phyloP scores from a whole-genome alignment of 1,139 yeast genomes.

The Saccharomyces hybrid region DNA sequence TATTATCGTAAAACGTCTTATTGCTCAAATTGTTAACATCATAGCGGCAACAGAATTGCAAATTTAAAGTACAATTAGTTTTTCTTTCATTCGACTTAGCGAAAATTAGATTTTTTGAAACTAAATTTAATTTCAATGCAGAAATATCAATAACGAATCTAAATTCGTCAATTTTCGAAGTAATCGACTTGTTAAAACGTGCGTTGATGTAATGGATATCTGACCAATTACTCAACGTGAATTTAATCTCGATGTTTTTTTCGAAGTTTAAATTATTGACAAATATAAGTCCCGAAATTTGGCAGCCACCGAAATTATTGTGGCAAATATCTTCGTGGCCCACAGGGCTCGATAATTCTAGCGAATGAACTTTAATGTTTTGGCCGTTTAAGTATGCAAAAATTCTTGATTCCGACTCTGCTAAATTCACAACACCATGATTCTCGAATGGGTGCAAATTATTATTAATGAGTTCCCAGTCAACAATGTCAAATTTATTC shows the following conservation, averaged over 20 bases:
- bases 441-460: constrained; percentile 10
- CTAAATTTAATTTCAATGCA: constrained; percentile 25
- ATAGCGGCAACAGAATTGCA: constrained; percentile 28
- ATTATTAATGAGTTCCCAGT: constrained; percentile 9
- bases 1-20: constrained; percentile 29
- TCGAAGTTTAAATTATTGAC: constrained; percentile 23
- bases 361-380: constrained; percentile 24
- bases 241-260: constrained; percentile 22
- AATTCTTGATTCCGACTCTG: constrained; percentile 11
- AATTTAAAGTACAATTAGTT: constrained; percentile 15
- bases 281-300: constrained; percentile 17
- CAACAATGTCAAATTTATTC: constrained; percentile 8
- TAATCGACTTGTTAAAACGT: constrained; percentile 17
- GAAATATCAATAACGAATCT: constrained; percentile 20
- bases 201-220: constrained; percentile 24
- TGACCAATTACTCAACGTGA: constrained; percentile 23
- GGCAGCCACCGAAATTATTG: not conserved
- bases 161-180: constrained; percentile 22
- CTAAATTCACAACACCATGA: not conserved
- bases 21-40: constrained; percentile 17
- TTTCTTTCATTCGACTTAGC: constrained; percentile 8
- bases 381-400: constrained; percentile 17
- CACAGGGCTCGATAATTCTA: constrained; percentile 5
- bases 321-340: not conserved
- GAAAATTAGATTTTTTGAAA: constrained; percentile 19